Base-by-base conservation (phyloP, 2,329 filamentous ascomycete species). In the Macrophomina phaseolina region DNA sequence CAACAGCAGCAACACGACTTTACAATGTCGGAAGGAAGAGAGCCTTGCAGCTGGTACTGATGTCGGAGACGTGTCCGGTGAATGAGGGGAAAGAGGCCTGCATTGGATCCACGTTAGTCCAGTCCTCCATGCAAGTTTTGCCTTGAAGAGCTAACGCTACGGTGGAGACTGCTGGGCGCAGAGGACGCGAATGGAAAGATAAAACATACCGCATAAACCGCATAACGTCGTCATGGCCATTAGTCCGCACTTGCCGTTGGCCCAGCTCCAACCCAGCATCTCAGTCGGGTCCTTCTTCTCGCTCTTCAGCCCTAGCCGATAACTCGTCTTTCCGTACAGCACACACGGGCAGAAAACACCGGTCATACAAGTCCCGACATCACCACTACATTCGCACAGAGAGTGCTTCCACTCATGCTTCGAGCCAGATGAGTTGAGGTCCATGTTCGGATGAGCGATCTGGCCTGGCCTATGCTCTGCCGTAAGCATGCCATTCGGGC, bases 341-440 rank as follows among this genome's bases (percentile, higher is more conserved):
- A 79, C 73, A 70, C 81, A 84, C 9, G 82, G 81, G 62, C 78
- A 76, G 68, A 78, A 81, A 5, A 78, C 71, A 1, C 79, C 80
- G 4, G 77, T 76, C 8, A 79, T 68, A 61, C 80, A 80, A 6
- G 78, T 80, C 0, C 71, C 70, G 0, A 73, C 56, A 71, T 82
- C 77, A 0, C 72, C 75, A 14, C 71, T 72, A 69, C 77, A 79
- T 18, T 73, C 69, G 67, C 75, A 79, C 2, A 80, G 71, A 1
- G 72, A 70, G 55, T 75, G 71, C 18, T 72, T 73, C 78, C 78
- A 81, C 18, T 70, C 58, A 14, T 71, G 71, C 34, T 65, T 52
- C 1, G 53, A 51, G 16, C 65, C 52, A 60, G 74, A 68, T 1
- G 53, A 45, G 60, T 73, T 68, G 71, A 73, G 55, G 56, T 73